Percentiles rank a stretch among this genome's conserved stretches.
Conservation (phyloP, 2,329 filamentous ascomycete species). For the Colletotrichum camelliae region DNA sequence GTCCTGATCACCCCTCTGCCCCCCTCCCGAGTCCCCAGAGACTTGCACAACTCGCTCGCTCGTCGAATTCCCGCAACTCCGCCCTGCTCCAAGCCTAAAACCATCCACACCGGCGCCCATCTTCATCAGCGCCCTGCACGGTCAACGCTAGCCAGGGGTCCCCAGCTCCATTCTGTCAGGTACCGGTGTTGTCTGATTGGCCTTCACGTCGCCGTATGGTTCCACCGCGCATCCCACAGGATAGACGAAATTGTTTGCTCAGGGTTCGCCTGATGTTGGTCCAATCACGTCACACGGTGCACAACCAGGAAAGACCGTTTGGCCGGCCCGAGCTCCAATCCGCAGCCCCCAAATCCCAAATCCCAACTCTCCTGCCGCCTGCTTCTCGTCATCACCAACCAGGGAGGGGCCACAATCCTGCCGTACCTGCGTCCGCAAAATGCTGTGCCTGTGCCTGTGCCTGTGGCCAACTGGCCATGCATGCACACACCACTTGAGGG, state of each 20-base stretch:
- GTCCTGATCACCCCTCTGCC: background rate
- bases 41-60: background rate
- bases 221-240: background rate
- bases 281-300: background rate
- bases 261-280: background rate
- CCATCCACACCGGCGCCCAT: conserved; percentile 21
- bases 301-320: background rate
- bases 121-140: conserved; percentile 17
- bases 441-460: background rate
- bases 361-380: background rate
- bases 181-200: conserved; percentile 8
- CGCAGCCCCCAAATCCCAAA: conserved; percentile 4
- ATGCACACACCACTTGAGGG: background rate
- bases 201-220: accelerated
- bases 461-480: background rate
- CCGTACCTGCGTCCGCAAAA: background rate
- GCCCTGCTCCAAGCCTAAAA: background rate
- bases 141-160: conserved; percentile 2
- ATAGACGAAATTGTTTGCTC: conserved; percentile 20
- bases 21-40: background rate
- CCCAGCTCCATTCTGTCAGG: conserved; percentile 7
- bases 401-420: background rate
- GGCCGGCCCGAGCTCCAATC: conserved; percentile 3
- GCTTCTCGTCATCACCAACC: background rate
- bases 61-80: background rate